Percentiles rank a stretch among this genome's conserved stretches.
Evolutionary conservation across 805 yeast genomes (phyloP).

Genomic region (Metschnikowia bowlesiae): DNA sequence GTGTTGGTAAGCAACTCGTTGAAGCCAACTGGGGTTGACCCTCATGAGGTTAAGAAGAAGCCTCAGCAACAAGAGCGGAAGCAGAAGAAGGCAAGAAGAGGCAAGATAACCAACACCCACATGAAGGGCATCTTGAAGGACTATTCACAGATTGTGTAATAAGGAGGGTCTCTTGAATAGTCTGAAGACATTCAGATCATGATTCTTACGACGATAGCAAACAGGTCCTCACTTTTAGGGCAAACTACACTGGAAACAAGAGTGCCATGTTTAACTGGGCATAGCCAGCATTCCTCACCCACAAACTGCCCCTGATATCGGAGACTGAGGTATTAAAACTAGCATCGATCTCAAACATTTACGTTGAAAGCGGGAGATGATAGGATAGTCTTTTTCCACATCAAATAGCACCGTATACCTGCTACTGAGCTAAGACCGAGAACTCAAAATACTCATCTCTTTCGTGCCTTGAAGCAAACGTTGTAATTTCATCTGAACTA

Average conservation of each 20-base stretch:
- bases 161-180: not conserved
- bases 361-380: not conserved
- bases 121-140: conserved; percentile 94
- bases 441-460: not conserved
- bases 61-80: conserved; percentile 59
- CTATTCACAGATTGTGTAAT: conserved; percentile 44
- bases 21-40: conserved; percentile 97
- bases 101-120: conserved; percentile 93
- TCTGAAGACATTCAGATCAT: not conserved
- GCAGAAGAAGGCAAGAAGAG: conserved; percentile 87
- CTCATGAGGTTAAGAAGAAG: conserved; percentile 77
- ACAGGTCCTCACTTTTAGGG: not conserved
- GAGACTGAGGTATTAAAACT: too few species aligned
- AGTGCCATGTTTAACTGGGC: not conserved
- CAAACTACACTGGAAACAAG: not conserved
- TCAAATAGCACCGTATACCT: not conserved
- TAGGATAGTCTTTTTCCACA: not conserved
- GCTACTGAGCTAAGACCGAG: not conserved
- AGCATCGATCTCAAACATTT: too few species aligned
- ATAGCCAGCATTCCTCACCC: not conserved
- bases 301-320: not conserved
- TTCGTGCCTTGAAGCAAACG: not conserved
- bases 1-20: conserved; percentile 77
- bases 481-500: too few species aligned
- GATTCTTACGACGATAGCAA: not conserved